A percentile compares a stretch with the other conserved stretches of the same genome.
Conservation (phyloP, 1,284 basidiomycete species). For the Apiotrichum siamense region DNA sequence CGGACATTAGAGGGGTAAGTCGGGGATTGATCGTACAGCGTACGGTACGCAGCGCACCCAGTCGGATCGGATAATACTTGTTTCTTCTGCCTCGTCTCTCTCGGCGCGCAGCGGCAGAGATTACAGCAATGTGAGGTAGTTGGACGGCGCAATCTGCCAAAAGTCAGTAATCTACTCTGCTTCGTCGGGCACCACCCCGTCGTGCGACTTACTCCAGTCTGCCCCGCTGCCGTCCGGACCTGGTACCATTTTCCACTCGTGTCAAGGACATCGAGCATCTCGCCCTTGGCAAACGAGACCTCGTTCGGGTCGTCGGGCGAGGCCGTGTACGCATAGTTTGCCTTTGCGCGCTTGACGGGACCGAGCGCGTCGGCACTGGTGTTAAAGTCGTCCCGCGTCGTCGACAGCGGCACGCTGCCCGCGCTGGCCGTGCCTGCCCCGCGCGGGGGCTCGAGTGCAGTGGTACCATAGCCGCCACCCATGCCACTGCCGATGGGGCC, state of each 20-base stretch:
- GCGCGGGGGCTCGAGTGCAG: background rate
- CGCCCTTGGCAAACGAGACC: constrained; percentile 88
- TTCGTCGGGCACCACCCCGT: background rate
- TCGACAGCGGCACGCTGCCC: background rate
- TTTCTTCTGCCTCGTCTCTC: too few species aligned
- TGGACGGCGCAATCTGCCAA: constrained; percentile 43
- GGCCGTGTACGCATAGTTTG: constrained; percentile 64
- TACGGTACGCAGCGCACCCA: too few species aligned
- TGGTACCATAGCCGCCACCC: background rate
- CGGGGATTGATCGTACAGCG: too few species aligned
- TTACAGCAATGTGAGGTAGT: constrained; percentile 36
- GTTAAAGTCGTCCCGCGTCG: constrained; percentile 8
- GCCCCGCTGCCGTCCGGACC: constrained; percentile 75
- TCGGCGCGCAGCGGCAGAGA: too few species aligned
- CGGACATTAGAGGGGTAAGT: too few species aligned
- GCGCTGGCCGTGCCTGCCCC: background rate
- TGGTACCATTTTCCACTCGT: constrained; percentile 95
- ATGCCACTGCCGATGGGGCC: background rate
- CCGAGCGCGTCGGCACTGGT: constrained; percentile 3
- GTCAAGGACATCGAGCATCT: constrained; percentile 89
- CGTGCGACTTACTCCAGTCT: constrained; percentile 56
- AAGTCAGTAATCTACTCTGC: constrained; percentile 1
- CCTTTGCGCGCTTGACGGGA: constrained; percentile 27
- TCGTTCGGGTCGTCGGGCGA: constrained; percentile 93
- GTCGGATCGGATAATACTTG: too few species aligned